Evolutionary conservation across 352 stramenopile genomes (phyloP).

Genomic region (Phytopythium ostracodes): DNA sequence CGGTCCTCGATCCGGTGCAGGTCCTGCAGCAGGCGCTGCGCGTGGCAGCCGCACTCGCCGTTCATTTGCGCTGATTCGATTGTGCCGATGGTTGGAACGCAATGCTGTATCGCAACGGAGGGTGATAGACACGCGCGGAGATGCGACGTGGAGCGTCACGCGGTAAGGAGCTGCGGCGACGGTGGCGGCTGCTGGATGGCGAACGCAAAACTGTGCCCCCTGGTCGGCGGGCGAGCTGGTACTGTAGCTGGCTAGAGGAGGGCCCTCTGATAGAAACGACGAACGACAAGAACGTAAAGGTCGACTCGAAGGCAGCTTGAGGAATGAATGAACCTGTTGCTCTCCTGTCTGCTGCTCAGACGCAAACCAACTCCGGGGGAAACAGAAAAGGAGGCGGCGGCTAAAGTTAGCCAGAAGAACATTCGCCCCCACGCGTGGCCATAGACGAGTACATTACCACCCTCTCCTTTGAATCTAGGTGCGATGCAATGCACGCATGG

Average conservation of each 20-base stretch:
- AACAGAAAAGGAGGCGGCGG: no score
- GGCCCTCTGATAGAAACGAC: no score
- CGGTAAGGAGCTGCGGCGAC: background rate
- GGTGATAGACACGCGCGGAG: background rate
- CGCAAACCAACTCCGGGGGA: no score
- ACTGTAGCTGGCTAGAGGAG: background rate
- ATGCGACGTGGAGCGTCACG: background rate
- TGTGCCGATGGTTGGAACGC: conserved; percentile 3
- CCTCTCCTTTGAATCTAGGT: background rate
- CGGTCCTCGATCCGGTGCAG: conserved; percentile 3
- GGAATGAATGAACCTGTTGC: background rate
- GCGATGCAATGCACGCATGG: background rate
- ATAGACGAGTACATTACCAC: background rate
- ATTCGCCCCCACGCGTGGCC: background rate
- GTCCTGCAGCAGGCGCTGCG: conserved; percentile 9
- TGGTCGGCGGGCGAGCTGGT: no score
- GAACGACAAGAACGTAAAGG: background rate
- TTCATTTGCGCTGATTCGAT: background rate
- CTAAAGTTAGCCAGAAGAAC: conserved; percentile 4
- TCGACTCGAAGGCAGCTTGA: background rate
- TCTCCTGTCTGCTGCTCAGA: background rate
- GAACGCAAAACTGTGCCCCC: no score
- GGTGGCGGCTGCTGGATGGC: background rate
- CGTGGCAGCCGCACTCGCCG: conserved; percentile 6
- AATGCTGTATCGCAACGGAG: background rate